Percentiles rank a stretch among this genome's conserved stretches.
Conservation (phyloP, 345 rosid genomes). For the Hypericum perforatum region DNA sequence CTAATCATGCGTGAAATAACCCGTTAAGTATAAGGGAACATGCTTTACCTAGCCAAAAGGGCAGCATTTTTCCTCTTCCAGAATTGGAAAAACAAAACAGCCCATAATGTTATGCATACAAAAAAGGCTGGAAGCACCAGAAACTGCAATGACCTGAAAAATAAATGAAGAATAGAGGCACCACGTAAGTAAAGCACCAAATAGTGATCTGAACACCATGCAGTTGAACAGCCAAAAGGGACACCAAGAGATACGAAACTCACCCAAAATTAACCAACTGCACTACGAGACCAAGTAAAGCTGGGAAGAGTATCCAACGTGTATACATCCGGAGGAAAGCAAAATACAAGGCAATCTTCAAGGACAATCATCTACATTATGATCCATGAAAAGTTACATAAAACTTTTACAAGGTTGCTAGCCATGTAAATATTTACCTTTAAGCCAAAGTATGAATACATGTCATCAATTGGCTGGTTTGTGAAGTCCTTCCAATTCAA, state of each 20-base stretch:
- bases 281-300: conserved; percentile 45
- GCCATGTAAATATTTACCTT: conserved; percentile 42
- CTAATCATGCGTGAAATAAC: too few relatives aligned
- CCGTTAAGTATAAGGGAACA: too few relatives aligned
- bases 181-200: conserved; percentile 1
- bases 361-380: conserved; percentile 13
- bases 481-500: conserved; percentile 66
- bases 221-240: background rate
- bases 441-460: conserved; percentile 73
- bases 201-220: background rate
- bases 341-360: conserved; percentile 78
- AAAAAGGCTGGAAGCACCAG: conserved; percentile 71
- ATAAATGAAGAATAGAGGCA: background rate
- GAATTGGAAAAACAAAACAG: conserved; percentile 83
- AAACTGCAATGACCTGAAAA: conserved; percentile 57
- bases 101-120: conserved; percentile 59
- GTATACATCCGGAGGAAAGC: conserved; percentile 89
- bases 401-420: background rate
- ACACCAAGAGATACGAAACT: conserved; percentile 4
- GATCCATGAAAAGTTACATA: conserved; percentile 3
- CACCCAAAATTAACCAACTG: conserved; percentile 77
- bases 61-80: conserved; percentile 92
- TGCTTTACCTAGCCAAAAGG: conserved; percentile 54
- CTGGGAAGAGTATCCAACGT: conserved; percentile 75
- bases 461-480: conserved; percentile 70